Conservation (phyloP, 305 asterid species). For the Fraxinus latifolia region DNA sequence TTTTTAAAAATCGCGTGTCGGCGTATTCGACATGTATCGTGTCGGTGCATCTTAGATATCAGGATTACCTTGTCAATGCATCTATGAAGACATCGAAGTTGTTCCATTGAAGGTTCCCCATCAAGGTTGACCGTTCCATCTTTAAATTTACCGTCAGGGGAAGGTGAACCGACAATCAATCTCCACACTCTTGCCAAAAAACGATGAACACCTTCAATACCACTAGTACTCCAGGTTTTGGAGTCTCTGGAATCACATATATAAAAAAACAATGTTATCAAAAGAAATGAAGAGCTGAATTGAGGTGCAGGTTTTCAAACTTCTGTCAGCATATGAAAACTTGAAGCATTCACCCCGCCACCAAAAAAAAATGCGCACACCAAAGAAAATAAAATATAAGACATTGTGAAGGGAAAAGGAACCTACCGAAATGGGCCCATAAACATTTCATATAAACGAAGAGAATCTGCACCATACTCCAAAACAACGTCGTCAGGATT, state of each 20-base stretch:
- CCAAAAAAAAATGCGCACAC: not conserved
- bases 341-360: not conserved
- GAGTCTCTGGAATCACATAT: slow-evolving; percentile 60
- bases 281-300: slow-evolving; percentile 4
- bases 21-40: no score
- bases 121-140: slow-evolving; percentile 58
- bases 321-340: not conserved
- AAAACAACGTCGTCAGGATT: slow-evolving; percentile 95
- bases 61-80: slow-evolving; percentile 74
- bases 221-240: slow-evolving; percentile 94
- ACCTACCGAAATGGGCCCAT: slow-evolving; percentile 95
- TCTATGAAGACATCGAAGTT: slow-evolving; percentile 73
- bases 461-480: slow-evolving; percentile 94
- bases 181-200: slow-evolving; percentile 94
- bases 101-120: slow-evolving; percentile 72
- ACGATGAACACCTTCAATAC: slow-evolving; percentile 96
- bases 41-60: no score
- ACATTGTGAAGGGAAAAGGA: slow-evolving; percentile 20
- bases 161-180: slow-evolving; percentile 75
- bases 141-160: slow-evolving; percentile 56
- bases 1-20: no score
- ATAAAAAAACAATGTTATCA: slow-evolving; percentile 1
- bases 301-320: not conserved
- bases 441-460: slow-evolving; percentile 97
- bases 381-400: not conserved